A percentile compares a stretch with the other conserved stretches of the same genome.
Evolutionary conservation across 805 yeast genomes (phyloP).

Genomic region (Cyberlindnera amylophila): DNA sequence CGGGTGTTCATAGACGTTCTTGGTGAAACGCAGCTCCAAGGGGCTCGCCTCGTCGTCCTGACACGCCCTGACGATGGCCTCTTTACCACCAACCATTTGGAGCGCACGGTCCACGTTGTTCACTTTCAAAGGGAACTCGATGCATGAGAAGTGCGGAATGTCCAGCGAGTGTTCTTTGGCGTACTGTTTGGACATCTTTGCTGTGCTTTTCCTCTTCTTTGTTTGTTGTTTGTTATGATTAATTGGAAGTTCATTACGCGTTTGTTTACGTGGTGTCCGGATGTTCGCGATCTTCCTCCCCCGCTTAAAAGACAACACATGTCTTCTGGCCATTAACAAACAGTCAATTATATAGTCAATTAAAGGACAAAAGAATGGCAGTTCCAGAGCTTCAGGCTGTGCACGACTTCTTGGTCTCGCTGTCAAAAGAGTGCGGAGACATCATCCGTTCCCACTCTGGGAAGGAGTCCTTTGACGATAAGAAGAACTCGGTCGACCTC

Average conservation of each 20-base stretch:
- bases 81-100: constrained; percentile 63
- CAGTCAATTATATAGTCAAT: too few species aligned
- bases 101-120: constrained; percentile 60
- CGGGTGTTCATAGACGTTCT: constrained; percentile 51
- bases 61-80: constrained; percentile 30
- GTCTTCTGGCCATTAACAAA: too few species aligned
- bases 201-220: not conserved
- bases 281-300: not conserved
- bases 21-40: constrained; percentile 39
- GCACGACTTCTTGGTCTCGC: constrained; percentile 33
- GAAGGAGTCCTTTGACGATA: constrained; percentile 46
- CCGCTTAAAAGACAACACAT: not conserved
- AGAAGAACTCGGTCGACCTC: constrained; percentile 57
- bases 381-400: constrained; percentile 29
- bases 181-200: constrained; percentile 22
- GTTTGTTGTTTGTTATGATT: too few species aligned
- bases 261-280: constrained; percentile 1
- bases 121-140: constrained; percentile 78
- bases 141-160: constrained; percentile 66
- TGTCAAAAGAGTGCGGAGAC: constrained; percentile 46
- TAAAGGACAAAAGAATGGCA: too few species aligned
- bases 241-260: too few species aligned
- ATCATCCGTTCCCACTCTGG: constrained; percentile 49
- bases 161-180: constrained; percentile 64
- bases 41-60: constrained; percentile 30